Percentiles rank a stretch among this genome's conserved stretches.
These are phyloP conservation scores for Nitzschia palea DNA, from an alignment of 108 stramenopile genomes.

Conservation along the genomic window DNA sequence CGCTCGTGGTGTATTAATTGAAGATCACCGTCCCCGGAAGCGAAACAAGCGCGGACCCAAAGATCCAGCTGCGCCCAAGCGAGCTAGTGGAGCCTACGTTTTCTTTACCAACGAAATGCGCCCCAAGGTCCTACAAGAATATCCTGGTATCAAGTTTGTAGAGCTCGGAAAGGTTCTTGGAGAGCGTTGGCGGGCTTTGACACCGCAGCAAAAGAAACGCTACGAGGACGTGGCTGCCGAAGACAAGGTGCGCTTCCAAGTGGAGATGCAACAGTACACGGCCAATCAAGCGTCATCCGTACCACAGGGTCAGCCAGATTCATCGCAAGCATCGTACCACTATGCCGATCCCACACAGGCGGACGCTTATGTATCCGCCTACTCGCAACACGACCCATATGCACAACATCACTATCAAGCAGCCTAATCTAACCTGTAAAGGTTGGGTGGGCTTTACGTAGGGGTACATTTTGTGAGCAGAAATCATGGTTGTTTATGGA, in stretches of 20 bases:
- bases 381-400: constrained; percentile 5
- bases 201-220: constrained; percentile 77
- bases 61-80: constrained; percentile 79
- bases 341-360: constrained; percentile 13
- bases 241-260: constrained; percentile 88
- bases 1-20: constrained; percentile 74
- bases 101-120: constrained; percentile 88
- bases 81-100: constrained; percentile 76
- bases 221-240: constrained; percentile 85
- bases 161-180: constrained; percentile 91
- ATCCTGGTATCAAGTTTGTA: constrained; percentile 89
- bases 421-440: not conserved
- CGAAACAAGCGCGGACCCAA: constrained; percentile 66
- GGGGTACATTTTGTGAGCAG: not conserved
- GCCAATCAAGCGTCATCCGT: constrained; percentile 41
- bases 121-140: constrained; percentile 77
- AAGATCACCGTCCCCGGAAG: constrained; percentile 67
- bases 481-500: too few relatives aligned
- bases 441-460: not conserved
- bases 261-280: constrained; percentile 87
- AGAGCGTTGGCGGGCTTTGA: constrained; percentile 87
- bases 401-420: constrained; percentile 12
- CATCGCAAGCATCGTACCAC: not conserved
- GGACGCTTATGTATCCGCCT: constrained; percentile 1
- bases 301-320: constrained; percentile 3